A percentile compares a stretch with the other conserved stretches of the same genome.
phyloP scores from a whole-genome alignment of 106 monocot species.

The Chionographis japonica region DNA sequence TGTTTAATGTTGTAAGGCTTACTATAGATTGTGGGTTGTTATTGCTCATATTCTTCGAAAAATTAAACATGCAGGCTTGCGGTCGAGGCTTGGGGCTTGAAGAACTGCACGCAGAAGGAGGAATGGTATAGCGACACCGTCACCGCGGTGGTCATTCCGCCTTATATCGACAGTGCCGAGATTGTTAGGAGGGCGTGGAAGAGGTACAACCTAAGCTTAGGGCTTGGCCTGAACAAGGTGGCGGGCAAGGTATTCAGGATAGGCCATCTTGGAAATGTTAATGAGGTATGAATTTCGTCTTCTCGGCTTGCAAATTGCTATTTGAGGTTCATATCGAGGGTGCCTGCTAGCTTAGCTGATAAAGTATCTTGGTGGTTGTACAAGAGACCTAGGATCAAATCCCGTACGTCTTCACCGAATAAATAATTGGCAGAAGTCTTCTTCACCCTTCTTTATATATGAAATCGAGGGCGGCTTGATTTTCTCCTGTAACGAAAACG shows the following conservation, averaged over 20 bases:
- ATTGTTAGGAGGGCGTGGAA: slow-evolving; percentile 79
- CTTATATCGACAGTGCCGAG: slow-evolving; percentile 74
- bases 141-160: slow-evolving; percentile 80
- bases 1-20: neutral
- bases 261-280: slow-evolving; percentile 84
- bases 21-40: neutral
- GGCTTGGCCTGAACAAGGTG: slow-evolving; percentile 83
- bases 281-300: slow-evolving; percentile 49
- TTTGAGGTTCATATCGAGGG: too few relatives aligned
- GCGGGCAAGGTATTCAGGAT: slow-evolving; percentile 94
- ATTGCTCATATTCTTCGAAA: neutral
- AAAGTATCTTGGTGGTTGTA: too few relatives aligned
- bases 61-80: slow-evolving; percentile 45
- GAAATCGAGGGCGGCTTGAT: too few relatives aligned
- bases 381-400: too few relatives aligned
- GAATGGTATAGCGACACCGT: slow-evolving; percentile 91
- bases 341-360: too few relatives aligned
- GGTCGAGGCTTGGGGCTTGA: slow-evolving; percentile 95
- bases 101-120: slow-evolving; percentile 88
- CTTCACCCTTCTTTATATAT: too few relatives aligned
- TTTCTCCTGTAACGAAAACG: too few relatives aligned
- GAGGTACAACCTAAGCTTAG: slow-evolving; percentile 90
- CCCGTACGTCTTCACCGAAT: too few relatives aligned
- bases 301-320: neutral
- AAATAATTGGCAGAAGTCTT: too few relatives aligned